These are phyloP conservation scores for Chalciporus sp. DNA, from an alignment of 1,284 basidiomycete genomes.

Conservation along the genomic window DNA sequence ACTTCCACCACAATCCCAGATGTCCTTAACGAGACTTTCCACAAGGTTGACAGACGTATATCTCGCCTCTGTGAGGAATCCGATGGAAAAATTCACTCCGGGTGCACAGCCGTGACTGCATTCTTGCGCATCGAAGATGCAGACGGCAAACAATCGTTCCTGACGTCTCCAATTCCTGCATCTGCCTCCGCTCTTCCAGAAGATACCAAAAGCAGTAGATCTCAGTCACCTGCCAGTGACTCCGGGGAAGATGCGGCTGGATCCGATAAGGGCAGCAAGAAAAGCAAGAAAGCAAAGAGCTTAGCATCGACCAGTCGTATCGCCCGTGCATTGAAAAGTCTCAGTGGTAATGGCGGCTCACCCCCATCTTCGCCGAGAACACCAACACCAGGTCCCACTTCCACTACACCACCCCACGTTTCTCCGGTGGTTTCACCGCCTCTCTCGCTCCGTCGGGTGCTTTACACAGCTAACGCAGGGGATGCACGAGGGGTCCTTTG, in stretches of 20 bases:
- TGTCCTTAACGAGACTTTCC: conserved; percentile 91
- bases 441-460: conserved; percentile 61
- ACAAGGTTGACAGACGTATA: conserved; percentile 83
- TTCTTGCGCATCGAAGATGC: conserved; percentile 93
- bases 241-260: conserved; percentile 38
- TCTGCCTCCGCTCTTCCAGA: conserved; percentile 34
- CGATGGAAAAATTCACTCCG: conserved; percentile 90
- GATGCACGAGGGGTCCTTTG: conserved; percentile 90
- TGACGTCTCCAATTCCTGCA: conserved; percentile 32
- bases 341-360: conserved; percentile 50
- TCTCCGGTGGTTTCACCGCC: conserved; percentile 49
- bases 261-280: conserved; percentile 36
- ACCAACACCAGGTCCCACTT: conserved; percentile 18
- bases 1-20: conserved; percentile 77
- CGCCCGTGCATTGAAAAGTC: conserved; percentile 56
- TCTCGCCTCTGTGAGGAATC: conserved; percentile 82
- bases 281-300: conserved; percentile 45
- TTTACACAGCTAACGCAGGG: conserved; percentile 97
- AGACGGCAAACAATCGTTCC: conserved; percentile 67
- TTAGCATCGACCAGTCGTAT: conserved; percentile 50
- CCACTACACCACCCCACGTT: conserved; percentile 27
- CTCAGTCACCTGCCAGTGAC: conserved; percentile 31
- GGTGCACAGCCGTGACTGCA: conserved; percentile 97
- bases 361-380: conserved; percentile 34
- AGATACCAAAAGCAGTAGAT: conserved; percentile 23